A percentile compares a stretch with the other conserved stretches of the same genome.
These are phyloP conservation scores for Aspergillus cavernicola DNA, from an alignment of 495 filamentous ascomycete genomes.

Conservation along the genomic window DNA sequence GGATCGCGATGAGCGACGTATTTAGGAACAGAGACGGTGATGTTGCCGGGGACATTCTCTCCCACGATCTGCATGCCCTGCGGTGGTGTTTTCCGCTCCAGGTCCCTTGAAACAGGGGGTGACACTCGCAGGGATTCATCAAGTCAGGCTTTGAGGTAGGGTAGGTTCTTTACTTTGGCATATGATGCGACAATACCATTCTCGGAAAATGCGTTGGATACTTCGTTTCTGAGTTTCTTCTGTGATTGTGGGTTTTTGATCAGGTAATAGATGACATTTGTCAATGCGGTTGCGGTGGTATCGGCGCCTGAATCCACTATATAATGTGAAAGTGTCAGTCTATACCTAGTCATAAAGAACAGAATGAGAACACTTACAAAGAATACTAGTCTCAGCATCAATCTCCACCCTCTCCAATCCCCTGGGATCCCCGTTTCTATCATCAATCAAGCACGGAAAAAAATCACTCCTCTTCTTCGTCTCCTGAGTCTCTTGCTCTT, in stretches of 20 bases:
- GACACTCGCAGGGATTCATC: constrained; percentile 40
- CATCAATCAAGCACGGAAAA: too few species aligned
- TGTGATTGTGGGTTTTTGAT: constrained; percentile 42
- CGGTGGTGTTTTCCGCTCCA: constrained; percentile 27
- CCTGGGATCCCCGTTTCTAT: too few species aligned
- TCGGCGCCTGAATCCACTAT: constrained; percentile 51
- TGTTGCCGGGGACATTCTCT: constrained; percentile 25
- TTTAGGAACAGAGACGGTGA: constrained; percentile 20
- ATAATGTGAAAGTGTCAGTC: too few species aligned
- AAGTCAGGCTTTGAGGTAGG: constrained; percentile 36
- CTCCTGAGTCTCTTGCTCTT: too few species aligned
- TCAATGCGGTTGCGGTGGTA: constrained; percentile 48
- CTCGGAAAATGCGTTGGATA: constrained; percentile 16
- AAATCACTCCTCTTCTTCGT: too few species aligned
- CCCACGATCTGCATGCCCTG: constrained; percentile 29
- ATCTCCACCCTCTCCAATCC: too few species aligned
- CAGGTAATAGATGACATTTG: constrained; percentile 48
- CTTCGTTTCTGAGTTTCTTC: constrained; percentile 37
- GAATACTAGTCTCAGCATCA: constrained; percentile 23
- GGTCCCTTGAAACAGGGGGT: constrained; percentile 24
- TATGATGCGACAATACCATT: constrained; percentile 33
- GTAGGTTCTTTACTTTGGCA: constrained; percentile 34
- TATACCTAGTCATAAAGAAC: too few species aligned
- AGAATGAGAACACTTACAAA: too few species aligned
- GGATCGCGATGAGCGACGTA: constrained; percentile 21